Conservation (phyloP, 2,329 filamentous ascomycete genomes). For the Colletotrichum lentis region DNA sequence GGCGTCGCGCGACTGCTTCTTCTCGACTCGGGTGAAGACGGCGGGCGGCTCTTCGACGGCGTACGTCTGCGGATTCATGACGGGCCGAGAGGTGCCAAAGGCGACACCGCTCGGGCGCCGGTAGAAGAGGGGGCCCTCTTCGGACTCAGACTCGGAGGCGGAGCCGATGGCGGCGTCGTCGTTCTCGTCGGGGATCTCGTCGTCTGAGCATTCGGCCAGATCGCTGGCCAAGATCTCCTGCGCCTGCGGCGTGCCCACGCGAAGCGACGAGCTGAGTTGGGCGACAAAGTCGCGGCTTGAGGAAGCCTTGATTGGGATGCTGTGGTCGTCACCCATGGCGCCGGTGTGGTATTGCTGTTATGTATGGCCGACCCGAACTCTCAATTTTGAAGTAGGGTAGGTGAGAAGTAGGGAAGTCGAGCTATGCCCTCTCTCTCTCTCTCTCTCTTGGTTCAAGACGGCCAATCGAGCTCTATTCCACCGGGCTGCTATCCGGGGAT, state of each 20-base stretch:
- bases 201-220: conserved; percentile 69
- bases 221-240: conserved; percentile 72
- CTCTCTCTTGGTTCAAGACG: background rate
- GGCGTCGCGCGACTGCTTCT: conserved; percentile 63
- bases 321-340: conserved; percentile 34
- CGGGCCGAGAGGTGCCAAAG: conserved; percentile 74
- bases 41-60: conserved; percentile 52
- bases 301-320: conserved; percentile 36
- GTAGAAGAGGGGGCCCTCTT: conserved; percentile 65
- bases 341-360: background rate
- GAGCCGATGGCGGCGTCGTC: conserved; percentile 46
- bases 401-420: background rate
- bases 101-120: conserved; percentile 80
- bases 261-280: conserved; percentile 59
- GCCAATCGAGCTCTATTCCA: background rate
- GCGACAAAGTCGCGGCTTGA: conserved; percentile 42
- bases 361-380: background rate
- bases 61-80: conserved; percentile 66
- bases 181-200: conserved; percentile 46
- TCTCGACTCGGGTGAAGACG: conserved; percentile 62
- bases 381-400: background rate
- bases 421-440: background rate
- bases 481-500: background rate
- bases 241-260: conserved; percentile 70
- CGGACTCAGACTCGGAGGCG: conserved; percentile 47